phyloP scores from a whole-genome alignment of 179 eudicot species.

The Nepenthes alata region DNA sequence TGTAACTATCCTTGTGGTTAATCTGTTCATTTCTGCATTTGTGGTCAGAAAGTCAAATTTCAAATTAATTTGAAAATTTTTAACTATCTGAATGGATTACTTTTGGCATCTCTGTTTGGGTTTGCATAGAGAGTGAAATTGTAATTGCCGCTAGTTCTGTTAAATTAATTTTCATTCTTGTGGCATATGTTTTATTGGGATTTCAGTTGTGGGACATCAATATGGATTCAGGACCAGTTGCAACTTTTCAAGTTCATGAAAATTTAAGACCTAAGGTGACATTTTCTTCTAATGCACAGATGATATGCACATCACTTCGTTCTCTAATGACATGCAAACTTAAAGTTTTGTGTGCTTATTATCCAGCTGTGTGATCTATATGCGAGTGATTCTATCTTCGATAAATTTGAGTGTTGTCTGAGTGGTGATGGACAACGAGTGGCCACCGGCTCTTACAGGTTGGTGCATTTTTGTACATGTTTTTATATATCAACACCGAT shows the following conservation, averaged over 20 bases:
- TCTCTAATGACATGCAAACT: neutral
- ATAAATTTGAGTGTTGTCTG: slow-evolving; percentile 62
- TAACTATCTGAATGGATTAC: too few species aligned
- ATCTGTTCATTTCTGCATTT: too few species aligned
- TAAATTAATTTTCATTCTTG: too few species aligned
- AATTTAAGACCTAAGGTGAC: slow-evolving; percentile 52
- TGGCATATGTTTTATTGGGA: neutral
- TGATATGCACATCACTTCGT: neutral
- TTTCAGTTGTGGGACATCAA: slow-evolving; percentile 64
- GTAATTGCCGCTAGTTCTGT: too few species aligned
- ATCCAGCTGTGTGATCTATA: slow-evolving; percentile 54
- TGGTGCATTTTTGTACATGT: neutral
- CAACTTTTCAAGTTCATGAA: slow-evolving; percentile 57
- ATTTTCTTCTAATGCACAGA: neutral
- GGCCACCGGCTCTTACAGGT: slow-evolving; percentile 73
- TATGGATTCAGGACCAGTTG: slow-evolving; percentile 59
- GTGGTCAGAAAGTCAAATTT: too few species aligned
- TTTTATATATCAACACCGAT: neutral
- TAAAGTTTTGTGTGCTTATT: neutral
- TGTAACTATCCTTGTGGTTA: too few species aligned
- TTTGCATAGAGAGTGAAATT: too few species aligned
- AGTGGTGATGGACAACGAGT: slow-evolving; percentile 55
- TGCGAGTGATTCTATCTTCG: slow-evolving; percentile 59
- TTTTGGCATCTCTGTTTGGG: too few species aligned
- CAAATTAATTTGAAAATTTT: too few species aligned